Evolutionary conservation across 495 filamentous ascomycete genomes (phyloP).

Genomic region (Lophium mytilinum): DNA sequence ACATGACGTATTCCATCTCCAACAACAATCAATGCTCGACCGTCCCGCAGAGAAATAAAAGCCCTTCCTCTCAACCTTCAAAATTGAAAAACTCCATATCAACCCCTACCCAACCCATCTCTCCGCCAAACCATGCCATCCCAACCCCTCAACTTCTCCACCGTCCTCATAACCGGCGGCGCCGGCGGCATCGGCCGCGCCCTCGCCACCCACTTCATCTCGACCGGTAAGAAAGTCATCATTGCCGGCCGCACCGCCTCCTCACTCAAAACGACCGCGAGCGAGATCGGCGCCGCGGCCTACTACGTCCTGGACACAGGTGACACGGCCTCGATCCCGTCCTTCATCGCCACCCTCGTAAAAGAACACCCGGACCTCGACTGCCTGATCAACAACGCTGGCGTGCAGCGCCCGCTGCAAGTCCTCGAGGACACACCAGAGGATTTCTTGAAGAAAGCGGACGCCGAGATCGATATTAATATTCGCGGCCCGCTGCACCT

Average conservation of each 20-base stretch:
- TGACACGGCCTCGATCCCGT: conserved; percentile 29
- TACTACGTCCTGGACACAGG: conserved; percentile 43
- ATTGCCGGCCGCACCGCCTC: conserved; percentile 41
- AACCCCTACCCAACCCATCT: no score
- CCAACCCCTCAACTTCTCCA: background rate
- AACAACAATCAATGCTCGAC: no score
- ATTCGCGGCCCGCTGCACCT: conserved; percentile 45
- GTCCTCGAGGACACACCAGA: conserved; percentile 22
- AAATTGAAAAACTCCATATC: no score
- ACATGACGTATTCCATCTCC: no score
- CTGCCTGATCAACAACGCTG: conserved; percentile 40
- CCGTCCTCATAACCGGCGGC: conserved; percentile 35
- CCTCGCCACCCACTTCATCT: conserved; percentile 36
- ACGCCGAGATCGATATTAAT: conserved; percentile 44
- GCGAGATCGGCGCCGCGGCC: conserved; percentile 33
- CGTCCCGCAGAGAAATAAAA: no score
- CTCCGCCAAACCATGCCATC: no score
- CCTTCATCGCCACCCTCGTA: conserved; percentile 33
- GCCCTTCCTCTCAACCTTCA: no score
- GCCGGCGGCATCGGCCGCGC: conserved; percentile 42
- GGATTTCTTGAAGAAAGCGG: conserved; percentile 35
- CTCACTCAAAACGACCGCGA: conserved; percentile 32
- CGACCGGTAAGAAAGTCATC: conserved; percentile 39
- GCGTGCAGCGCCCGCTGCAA: conserved; percentile 30
- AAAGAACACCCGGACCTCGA: conserved; percentile 40